Percentiles rank a stretch among this genome's conserved stretches.
phyloP scores from a whole-genome alignment of 108 stramenopile genomes.

The Nannochloropsis gaditana region DNA sequence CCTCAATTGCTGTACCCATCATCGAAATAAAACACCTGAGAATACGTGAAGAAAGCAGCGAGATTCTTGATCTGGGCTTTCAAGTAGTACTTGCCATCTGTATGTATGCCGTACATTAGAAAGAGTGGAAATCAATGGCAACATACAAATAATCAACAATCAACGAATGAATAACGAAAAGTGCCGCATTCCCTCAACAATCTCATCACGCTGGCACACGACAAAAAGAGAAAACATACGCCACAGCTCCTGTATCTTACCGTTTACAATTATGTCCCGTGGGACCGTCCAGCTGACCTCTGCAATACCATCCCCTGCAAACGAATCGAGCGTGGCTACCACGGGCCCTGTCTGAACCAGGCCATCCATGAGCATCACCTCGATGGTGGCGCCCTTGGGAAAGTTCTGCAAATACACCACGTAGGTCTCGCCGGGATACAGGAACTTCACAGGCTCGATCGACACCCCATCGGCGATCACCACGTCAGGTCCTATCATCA shows the following conservation, averaged over 20 bases:
- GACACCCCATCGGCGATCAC: neutral
- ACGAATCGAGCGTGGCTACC: neutral
- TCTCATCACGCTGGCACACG: too few relatives aligned
- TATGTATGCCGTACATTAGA: neutral
- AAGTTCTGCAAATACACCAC: constrained; percentile 17
- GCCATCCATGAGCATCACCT: neutral
- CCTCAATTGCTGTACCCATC: neutral
- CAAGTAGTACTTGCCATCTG: constrained; percentile 10
- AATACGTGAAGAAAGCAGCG: neutral
- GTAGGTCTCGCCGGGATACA: neutral
- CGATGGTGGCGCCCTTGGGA: neutral
- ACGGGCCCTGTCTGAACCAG: neutral
- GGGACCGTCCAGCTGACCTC: constrained; percentile 5
- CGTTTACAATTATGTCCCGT: neutral
- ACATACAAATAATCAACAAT: too few relatives aligned
- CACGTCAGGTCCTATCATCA: neutral
- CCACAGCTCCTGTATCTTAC: neutral
- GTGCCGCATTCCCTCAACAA: too few relatives aligned
- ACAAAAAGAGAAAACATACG: too few relatives aligned
- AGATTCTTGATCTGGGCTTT: neutral
- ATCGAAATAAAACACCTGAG: neutral
- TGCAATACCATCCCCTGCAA: neutral
- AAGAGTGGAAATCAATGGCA: too few relatives aligned
- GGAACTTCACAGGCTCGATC: constrained; percentile 1
- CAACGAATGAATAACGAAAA: too few relatives aligned